Base-by-base conservation (phyloP, 139 green algal genomes). In the Coelastrella sp. region DNA sequence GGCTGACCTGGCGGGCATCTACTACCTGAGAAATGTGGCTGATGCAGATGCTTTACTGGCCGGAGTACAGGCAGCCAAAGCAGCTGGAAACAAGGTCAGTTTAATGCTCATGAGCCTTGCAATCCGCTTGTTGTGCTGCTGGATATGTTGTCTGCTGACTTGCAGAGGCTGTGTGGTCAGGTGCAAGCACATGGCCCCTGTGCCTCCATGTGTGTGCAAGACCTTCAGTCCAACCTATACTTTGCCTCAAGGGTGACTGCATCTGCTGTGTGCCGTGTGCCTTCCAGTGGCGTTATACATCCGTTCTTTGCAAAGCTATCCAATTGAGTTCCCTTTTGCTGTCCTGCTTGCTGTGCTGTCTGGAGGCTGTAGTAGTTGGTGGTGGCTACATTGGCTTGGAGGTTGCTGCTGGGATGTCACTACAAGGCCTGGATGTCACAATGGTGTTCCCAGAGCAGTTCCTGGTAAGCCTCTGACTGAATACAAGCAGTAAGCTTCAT, bases 331-430 rank as follows among this genome's bases (percentile, higher is more conserved):
- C 1, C 0, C 32, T 47, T 0, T 76, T n/a, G 6, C 68, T 76
- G 68, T n/a, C 68, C 68, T 76, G 0, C 16, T 71, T 11, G 64
- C 64, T 76, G 68, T 75, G 68, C 68, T 23, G 68, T 76, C 68
- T 23, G 5, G 88, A 96, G 93, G 96, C 90, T 6, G 92, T 98
- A 0, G 92, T 96, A 10, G 93, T 99, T 60, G 97, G 97, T 32
- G 97, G 97, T 75, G 97, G 97, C n/a, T 99, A 99, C 95, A 99
- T 99, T 89, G 98, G 98, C 78, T 89, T 97, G 78, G 96, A 98
- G 90, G 91, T 93, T 19, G 95, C 95, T 5, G 95, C 96, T 59
- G 94, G 78, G 0, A 92, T 99, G 64, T 91, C 83, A 4, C 78
- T 92, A 23, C 95, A 98, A 83, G 97, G 96, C 6, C 83, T 99